Percentiles rank a stretch among this genome's conserved stretches.
Evolutionary conservation across 441 rosid species (phyloP).

Genomic region (Croton setiger): DNA sequence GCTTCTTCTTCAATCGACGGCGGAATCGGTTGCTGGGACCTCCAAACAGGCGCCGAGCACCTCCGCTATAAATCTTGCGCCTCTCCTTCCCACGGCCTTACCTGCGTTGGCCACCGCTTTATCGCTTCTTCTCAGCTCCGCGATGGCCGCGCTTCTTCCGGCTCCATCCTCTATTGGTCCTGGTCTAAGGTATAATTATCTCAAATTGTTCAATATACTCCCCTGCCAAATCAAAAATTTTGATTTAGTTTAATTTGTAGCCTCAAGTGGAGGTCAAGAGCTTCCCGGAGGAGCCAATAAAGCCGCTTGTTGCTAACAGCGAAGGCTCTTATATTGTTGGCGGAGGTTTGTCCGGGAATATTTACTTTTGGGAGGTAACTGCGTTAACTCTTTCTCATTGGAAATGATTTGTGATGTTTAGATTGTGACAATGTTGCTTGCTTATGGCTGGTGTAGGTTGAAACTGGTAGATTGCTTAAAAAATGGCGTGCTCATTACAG

Average conservation of each 20-base stretch:
- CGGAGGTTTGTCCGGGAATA: conserved; percentile 69
- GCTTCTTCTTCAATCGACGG: conserved; percentile 70
- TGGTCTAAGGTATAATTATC: conserved; percentile 54
- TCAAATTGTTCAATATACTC: conserved; percentile 22
- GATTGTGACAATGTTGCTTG: not conserved
- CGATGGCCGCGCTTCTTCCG: conserved; percentile 48
- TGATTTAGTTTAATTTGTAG: conserved; percentile 26
- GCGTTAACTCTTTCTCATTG: not conserved
- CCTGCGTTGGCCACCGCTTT: conserved; percentile 54
- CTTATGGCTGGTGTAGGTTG: conserved; percentile 46
- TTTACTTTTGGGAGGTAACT: conserved; percentile 79
- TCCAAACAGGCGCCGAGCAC: conserved; percentile 57
- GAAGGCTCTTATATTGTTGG: conserved; percentile 77
- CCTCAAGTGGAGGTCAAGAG: conserved; percentile 76
- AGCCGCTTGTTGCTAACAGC: conserved; percentile 52
- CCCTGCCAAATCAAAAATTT: not conserved
- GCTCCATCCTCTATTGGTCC: conserved; percentile 72
- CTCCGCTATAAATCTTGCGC: conserved; percentile 68
- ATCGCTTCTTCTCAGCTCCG: conserved; percentile 77
- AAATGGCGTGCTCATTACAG: conserved; percentile 86
- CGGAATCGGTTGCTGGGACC: conserved; percentile 80
- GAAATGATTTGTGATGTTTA: not conserved
- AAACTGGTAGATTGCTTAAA: conserved; percentile 70
- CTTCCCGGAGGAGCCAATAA: conserved; percentile 75
- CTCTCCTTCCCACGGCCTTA: conserved; percentile 66